phyloP scores from a whole-genome alignment of 352 stramenopile species.

The Globisporangium polare region DNA sequence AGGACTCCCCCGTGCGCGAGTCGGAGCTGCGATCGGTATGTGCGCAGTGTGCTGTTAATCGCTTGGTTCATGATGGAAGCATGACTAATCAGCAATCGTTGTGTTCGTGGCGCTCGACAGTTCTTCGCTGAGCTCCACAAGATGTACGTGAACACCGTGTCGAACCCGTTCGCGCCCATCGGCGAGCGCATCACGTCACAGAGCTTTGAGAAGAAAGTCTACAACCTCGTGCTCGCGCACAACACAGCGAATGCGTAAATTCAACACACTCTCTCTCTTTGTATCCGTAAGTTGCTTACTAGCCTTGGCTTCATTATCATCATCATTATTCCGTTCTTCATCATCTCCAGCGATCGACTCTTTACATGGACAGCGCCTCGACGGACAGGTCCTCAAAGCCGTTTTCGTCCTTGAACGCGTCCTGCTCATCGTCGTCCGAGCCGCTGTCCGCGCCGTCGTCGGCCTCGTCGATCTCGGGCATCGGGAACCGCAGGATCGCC shows the following conservation, averaged over 20 bases:
- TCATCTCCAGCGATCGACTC: not conserved
- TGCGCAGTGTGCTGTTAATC: not conserved
- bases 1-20: constrained; percentile 70
- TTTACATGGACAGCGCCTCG: constrained; percentile 56
- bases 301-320: not conserved
- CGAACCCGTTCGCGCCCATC: constrained; percentile 80
- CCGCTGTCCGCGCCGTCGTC: constrained; percentile 60
- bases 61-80: not conserved
- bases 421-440: constrained; percentile 34
- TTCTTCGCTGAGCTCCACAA: constrained; percentile 84
- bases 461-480: constrained; percentile 95
- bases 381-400: constrained; percentile 65
- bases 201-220: constrained; percentile 78
- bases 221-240: constrained; percentile 70
- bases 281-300: not conserved
- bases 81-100: not conserved
- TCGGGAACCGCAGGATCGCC: constrained; percentile 94
- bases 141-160: constrained; percentile 85
- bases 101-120: constrained; percentile 20
- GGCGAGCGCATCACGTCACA: constrained; percentile 78
- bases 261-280: not conserved
- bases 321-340: constrained; percentile 5
- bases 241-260: constrained; percentile 31
- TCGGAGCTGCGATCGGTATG: constrained; percentile 72
- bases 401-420: constrained; percentile 28